phyloP scores from a whole-genome alignment of 2,329 filamentous ascomycete genomes.

The Dactylellina cionopaga region DNA sequence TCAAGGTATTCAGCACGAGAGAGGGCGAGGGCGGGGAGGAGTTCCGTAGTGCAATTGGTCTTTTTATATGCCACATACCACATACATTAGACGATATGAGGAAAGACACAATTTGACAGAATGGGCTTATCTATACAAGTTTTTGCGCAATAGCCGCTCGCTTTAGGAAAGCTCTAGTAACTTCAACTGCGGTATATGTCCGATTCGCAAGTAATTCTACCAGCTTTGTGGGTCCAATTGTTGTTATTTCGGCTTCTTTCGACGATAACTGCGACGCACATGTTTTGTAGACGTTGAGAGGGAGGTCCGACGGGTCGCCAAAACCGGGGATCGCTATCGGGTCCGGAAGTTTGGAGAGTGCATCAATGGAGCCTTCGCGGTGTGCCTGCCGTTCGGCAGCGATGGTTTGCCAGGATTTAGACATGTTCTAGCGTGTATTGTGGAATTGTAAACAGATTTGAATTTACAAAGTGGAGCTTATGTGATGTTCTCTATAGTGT shows the following conservation, averaged over 20 bases:
- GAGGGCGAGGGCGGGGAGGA: slow-evolving; percentile 60
- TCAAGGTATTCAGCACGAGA: slow-evolving; percentile 59
- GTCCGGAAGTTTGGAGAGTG: slow-evolving; percentile 62
- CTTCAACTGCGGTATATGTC: slow-evolving; percentile 62
- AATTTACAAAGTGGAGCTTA: too few relatives aligned
- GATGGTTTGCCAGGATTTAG: slow-evolving; percentile 63
- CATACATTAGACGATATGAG: slow-evolving; percentile 8
- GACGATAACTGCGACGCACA: slow-evolving; percentile 64
- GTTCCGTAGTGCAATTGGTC: slow-evolving; percentile 64
- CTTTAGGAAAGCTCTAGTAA: slow-evolving; percentile 67
- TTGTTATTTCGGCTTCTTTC: slow-evolving; percentile 66
- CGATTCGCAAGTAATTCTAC: slow-evolving; percentile 62
- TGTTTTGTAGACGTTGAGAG: slow-evolving; percentile 63
- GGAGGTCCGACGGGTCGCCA: slow-evolving; percentile 58
- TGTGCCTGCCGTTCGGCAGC: slow-evolving; percentile 64
- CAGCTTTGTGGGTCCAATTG: slow-evolving; percentile 63
- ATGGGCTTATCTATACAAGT: slow-evolving; percentile 59
- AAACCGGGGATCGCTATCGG: slow-evolving; percentile 59
- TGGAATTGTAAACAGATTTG: too few relatives aligned
- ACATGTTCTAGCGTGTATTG: neutral
- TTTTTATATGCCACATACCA: slow-evolving; percentile 53
- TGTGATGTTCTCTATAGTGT: too few relatives aligned
- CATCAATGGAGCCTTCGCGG: slow-evolving; percentile 60
- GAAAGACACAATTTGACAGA: neutral
- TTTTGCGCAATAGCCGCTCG: slow-evolving; percentile 67